phyloP scores from a whole-genome alignment of 495 filamentous ascomycete genomes.

The Chaetomidium leptoderma region DNA sequence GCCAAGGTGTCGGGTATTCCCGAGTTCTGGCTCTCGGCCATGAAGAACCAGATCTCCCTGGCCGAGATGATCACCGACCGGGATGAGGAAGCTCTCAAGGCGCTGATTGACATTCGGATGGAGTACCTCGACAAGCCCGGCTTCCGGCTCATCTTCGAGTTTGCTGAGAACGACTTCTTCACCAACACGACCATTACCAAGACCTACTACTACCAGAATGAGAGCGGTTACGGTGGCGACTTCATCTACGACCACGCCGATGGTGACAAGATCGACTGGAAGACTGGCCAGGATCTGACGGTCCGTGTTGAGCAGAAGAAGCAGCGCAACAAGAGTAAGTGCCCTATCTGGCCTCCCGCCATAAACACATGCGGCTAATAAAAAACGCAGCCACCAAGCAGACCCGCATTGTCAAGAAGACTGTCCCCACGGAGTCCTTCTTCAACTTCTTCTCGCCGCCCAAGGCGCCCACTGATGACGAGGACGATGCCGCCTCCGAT shows the following conservation, averaged over 20 bases:
- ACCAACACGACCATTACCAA: slow-evolving; percentile 95
- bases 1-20: slow-evolving; percentile 70
- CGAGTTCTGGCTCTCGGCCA: slow-evolving; percentile 98
- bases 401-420: slow-evolving; percentile 97
- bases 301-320: slow-evolving; percentile 97
- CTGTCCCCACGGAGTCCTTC: slow-evolving; percentile 96
- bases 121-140: slow-evolving; percentile 97
- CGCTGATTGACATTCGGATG: slow-evolving; percentile 93
- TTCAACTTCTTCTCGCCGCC: slow-evolving; percentile 99
- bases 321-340: slow-evolving; percentile 97
- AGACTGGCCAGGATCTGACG: slow-evolving; percentile 85
- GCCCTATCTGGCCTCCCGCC: not conserved
- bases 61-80: slow-evolving; percentile 97
- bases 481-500: slow-evolving; percentile 77
- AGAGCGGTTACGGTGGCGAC: slow-evolving; percentile 96
- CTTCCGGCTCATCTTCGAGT: slow-evolving; percentile 97
- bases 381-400: slow-evolving; percentile 83
- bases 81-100: slow-evolving; percentile 88
- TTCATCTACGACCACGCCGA: slow-evolving; percentile 99
- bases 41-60: slow-evolving; percentile 97
- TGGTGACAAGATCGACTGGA: slow-evolving; percentile 97
- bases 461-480: slow-evolving; percentile 70
- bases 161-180: slow-evolving; percentile 92
- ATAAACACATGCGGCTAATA: slow-evolving; percentile 23
- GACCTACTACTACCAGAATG: slow-evolving; percentile 98